Conservation (phyloP, 2,329 filamentous ascomycete genomes). For the Penicillium sp. region DNA sequence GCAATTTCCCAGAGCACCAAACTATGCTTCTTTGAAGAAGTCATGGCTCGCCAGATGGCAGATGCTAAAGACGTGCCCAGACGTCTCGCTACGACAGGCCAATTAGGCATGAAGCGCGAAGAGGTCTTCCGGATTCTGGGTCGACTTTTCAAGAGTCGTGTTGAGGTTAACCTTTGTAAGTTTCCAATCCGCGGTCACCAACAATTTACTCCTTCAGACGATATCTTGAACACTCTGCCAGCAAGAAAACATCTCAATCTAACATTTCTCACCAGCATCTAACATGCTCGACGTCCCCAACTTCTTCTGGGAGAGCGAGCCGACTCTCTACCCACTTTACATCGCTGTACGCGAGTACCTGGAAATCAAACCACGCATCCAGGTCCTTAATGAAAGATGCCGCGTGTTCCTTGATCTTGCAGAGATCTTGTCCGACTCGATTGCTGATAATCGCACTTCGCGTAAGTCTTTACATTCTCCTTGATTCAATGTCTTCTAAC, state of each 20-base stretch:
- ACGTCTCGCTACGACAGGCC: conserved; percentile 80
- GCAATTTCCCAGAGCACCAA: conserved; percentile 97
- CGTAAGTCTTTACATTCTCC: conserved; percentile 40
- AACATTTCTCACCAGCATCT: conserved; percentile 59
- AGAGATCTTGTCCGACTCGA: conserved; percentile 88
- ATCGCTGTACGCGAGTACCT: conserved; percentile 93
- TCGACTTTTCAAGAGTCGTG: conserved; percentile 84
- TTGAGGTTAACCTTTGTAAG: conserved; percentile 97
- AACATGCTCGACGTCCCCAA: conserved; percentile 96
- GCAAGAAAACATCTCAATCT: conserved; percentile 6
- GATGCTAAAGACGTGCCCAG: conserved; percentile 92
- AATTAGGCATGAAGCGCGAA: conserved; percentile 84
- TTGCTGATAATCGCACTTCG: conserved; percentile 94
- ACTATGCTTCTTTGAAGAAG: conserved; percentile 91
- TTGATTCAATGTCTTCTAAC: background rate
- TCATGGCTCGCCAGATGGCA: conserved; percentile 91
- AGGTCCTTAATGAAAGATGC: conserved; percentile 95
- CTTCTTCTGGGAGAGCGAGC: conserved; percentile 83
- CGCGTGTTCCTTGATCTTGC: conserved; percentile 94
- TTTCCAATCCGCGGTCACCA: conserved; percentile 16
- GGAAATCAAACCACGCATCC: conserved; percentile 92
- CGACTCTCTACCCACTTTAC: conserved; percentile 91
- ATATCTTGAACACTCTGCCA: background rate
- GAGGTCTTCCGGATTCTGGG: conserved; percentile 93
- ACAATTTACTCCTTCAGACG: background rate